Percentiles rank a stretch among this genome's conserved stretches.
Conservation (phyloP, 2,329 filamentous ascomycete genomes). For the Parastagonospora avenae region DNA sequence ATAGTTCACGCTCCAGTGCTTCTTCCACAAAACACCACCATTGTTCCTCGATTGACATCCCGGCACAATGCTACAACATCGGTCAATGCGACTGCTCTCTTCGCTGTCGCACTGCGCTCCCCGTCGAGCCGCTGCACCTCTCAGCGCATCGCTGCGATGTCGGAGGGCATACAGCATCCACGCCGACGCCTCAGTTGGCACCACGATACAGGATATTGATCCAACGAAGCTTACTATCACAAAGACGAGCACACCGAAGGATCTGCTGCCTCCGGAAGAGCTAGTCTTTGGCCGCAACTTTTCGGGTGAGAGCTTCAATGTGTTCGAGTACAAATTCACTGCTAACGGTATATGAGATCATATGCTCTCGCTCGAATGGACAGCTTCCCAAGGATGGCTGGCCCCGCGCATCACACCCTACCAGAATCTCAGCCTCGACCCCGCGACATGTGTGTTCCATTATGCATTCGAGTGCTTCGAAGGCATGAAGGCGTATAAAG, state of each 20-base stretch:
- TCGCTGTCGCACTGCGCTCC: slow-evolving; percentile 34
- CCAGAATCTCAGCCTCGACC: slow-evolving; percentile 95
- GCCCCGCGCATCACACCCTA: slow-evolving; percentile 86
- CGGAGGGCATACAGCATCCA: slow-evolving; percentile 57
- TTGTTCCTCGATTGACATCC: slow-evolving; percentile 12
- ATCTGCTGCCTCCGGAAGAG: slow-evolving; percentile 74
- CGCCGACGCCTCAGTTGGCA: slow-evolving; percentile 52
- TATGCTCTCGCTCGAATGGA: slow-evolving; percentile 97
- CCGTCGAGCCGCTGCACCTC: slow-evolving; percentile 31
- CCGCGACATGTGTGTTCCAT: slow-evolving; percentile 96
- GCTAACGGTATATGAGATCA: slow-evolving; percentile 69
- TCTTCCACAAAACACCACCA: slow-evolving; percentile 13
- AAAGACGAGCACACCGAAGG: slow-evolving; percentile 76
- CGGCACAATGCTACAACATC: slow-evolving; percentile 45
- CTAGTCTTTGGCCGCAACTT: slow-evolving; percentile 91
- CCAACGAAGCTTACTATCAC: slow-evolving; percentile 75
- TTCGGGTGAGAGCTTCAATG: slow-evolving; percentile 66
- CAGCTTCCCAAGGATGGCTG: slow-evolving; percentile 80
- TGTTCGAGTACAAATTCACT: background rate
- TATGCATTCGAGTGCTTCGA: slow-evolving; percentile 99
- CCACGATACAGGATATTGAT: slow-evolving; percentile 72
- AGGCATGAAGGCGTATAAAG: slow-evolving; percentile 99
- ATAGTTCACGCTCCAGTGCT: slow-evolving; percentile 18
- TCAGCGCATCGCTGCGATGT: slow-evolving; percentile 53
- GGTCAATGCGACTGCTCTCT: slow-evolving; percentile 42